Evolutionary conservation across 2,329 filamentous ascomycete genomes (phyloP).

Genomic region (Ascochyta lentis): DNA sequence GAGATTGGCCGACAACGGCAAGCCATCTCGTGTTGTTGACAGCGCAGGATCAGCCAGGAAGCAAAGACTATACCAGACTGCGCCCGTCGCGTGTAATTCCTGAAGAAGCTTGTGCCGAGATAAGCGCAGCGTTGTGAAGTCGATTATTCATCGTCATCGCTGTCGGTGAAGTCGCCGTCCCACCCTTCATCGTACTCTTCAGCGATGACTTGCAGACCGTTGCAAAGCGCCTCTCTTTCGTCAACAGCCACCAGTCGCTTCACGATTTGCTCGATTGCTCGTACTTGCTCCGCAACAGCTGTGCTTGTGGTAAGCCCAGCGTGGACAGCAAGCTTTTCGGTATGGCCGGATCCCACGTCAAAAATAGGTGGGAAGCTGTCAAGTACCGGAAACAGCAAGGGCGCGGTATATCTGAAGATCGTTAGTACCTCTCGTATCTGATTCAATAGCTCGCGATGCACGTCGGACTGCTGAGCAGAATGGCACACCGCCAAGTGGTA

Average conservation of each 20-base stretch:
- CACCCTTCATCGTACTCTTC: conserved; percentile 91
- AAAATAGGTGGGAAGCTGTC: conserved; percentile 87
- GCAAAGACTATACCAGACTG: not conserved
- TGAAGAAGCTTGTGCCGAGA: conserved; percentile 5
- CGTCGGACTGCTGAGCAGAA: conserved; percentile 6
- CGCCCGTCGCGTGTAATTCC: conserved; percentile 22
- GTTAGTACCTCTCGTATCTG: conserved; percentile 22
- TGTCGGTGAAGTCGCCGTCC: conserved; percentile 68
- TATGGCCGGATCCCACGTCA: conserved; percentile 50
- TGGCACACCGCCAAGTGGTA: conserved; percentile 1
- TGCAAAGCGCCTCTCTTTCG: conserved; percentile 83
- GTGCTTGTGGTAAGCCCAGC: conserved; percentile 74
- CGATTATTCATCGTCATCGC: conserved; percentile 68
- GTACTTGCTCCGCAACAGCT: conserved; percentile 72
- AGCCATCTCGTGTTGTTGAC: conserved; percentile 19
- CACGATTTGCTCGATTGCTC: conserved; percentile 69
- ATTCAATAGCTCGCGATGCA: conserved; percentile 10
- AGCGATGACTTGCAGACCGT: conserved; percentile 79
- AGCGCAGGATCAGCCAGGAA: conserved; percentile 5
- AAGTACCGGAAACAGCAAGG: conserved; percentile 75
- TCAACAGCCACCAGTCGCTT: conserved; percentile 70
- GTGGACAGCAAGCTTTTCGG: conserved; percentile 54
- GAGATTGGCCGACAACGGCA: conserved; percentile 18
- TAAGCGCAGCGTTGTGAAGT: not conserved
- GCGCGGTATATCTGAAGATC: conserved; percentile 55